Evolutionary conservation across 2,329 filamentous ascomycete species (phyloP).

Genomic region (Ascochyta pisi): DNA sequence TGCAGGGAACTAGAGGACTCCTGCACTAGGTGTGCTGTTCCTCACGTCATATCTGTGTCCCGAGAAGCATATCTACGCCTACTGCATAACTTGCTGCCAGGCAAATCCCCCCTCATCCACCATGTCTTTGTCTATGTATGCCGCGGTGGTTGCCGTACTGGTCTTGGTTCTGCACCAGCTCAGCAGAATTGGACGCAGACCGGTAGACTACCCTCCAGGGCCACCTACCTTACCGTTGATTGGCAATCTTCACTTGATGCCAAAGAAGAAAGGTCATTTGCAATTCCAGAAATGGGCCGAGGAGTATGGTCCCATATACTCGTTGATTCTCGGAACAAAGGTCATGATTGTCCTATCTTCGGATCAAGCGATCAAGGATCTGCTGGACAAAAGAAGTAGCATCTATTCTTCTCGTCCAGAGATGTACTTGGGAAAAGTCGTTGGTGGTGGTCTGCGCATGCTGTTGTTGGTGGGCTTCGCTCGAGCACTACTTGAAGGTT

Average conservation of each 20-base stretch:
- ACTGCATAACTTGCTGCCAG: too few species aligned
- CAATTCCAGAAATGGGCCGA: constrained; percentile 62
- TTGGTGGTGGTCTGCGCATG: constrained; percentile 19
- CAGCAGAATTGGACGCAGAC: constrained; percentile 32
- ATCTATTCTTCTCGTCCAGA: constrained; percentile 59
- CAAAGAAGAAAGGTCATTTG: constrained; percentile 50
- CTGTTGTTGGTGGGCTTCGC: constrained; percentile 20
- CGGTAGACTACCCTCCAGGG: constrained; percentile 56
- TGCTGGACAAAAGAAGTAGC: constrained; percentile 58
- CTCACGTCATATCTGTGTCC: too few species aligned
- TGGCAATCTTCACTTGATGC: constrained; percentile 61
- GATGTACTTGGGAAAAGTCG: constrained; percentile 22
- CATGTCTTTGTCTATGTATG: constrained; percentile 11
- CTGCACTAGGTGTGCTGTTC: too few species aligned
- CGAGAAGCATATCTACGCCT: too few species aligned
- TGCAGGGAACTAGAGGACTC: too few species aligned
- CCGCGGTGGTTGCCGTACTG: neutral
- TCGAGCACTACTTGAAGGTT: neutral
- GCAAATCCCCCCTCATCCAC: neutral
- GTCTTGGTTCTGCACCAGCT: constrained; percentile 10
- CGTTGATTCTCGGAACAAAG: constrained; percentile 58
- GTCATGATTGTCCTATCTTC: constrained; percentile 57
- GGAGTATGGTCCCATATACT: constrained; percentile 61
- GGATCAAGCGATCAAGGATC: constrained; percentile 57
- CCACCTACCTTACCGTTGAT: constrained; percentile 60